Percentiles rank a stretch among this genome's conserved stretches.
phyloP scores from a whole-genome alignment of 2,329 filamentous ascomycete genomes.

The Neonectria magnoliae region DNA sequence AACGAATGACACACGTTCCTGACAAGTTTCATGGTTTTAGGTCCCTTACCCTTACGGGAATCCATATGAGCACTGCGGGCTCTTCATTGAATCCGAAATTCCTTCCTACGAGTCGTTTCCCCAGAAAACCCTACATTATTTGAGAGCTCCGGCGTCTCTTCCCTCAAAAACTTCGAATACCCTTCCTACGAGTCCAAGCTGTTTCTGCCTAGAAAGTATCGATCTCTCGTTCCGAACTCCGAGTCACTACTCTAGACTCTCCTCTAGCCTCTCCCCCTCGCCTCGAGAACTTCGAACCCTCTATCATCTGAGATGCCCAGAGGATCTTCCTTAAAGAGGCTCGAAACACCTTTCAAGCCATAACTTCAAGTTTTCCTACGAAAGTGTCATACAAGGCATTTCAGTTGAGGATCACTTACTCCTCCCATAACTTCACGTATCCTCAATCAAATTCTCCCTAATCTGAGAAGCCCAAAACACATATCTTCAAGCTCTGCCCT shows the following conservation, averaged over 20 bases:
- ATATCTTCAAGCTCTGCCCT: not conserved
- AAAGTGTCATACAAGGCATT: not conserved
- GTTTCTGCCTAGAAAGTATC: not conserved
- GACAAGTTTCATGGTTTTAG: not conserved
- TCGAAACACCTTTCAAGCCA: not conserved
- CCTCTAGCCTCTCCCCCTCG: not conserved
- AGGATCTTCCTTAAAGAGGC: no score
- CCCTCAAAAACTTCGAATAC: not conserved
- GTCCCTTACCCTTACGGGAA: not conserved
- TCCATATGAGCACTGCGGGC: not conserved
- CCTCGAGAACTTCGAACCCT: not conserved
- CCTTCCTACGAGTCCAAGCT: not conserved
- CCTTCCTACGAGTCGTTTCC: not conserved
- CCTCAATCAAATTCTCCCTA: not conserved
- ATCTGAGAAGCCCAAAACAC: not conserved
- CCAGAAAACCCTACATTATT: not conserved
- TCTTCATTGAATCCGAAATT: not conserved
- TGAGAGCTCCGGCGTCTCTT: not conserved
- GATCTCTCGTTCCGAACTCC: not conserved
- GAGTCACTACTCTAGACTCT: not conserved
- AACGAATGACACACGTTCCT: not conserved
- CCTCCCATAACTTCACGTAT: not conserved
- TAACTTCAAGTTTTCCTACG: not conserved
- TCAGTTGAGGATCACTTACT: not conserved
- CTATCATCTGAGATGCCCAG: no score